phyloP scores from a whole-genome alignment of 495 filamentous ascomycete species.

The Aspergillus panamensis region DNA sequence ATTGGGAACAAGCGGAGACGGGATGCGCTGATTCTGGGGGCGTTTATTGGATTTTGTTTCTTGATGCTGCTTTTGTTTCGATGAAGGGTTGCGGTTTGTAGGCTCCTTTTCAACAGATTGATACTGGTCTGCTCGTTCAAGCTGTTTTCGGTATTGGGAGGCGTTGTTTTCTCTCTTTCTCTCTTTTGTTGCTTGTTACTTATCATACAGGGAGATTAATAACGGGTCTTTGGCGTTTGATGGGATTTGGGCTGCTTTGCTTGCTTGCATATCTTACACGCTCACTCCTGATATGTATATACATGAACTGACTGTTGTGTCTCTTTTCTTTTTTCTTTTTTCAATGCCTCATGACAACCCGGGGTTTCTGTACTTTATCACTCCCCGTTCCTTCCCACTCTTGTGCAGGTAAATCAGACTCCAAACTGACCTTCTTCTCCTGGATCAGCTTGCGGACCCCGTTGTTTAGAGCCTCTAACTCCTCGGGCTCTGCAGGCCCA shows the following conservation, averaged over 20 bases:
- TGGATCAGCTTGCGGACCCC: conserved; percentile 65
- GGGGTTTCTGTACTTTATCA: conserved; percentile 16
- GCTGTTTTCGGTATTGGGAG: conserved; percentile 1
- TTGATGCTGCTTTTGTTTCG: conserved; percentile 80
- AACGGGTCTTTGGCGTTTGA: conserved; percentile 12
- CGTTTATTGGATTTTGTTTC: conserved; percentile 87
- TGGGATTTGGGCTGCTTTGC: neutral
- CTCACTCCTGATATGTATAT: conserved; percentile 22
- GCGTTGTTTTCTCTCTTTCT: conserved; percentile 13
- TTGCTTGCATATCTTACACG: conserved; percentile 16
- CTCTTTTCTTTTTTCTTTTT: conserved; percentile 8
- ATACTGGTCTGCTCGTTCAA: neutral
- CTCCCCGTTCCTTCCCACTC: conserved; percentile 14
- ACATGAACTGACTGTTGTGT: conserved; percentile 17
- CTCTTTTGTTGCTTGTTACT: neutral
- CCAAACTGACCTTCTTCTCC: conserved; percentile 42
- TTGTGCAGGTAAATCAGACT: conserved; percentile 25
- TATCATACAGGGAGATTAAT: conserved; percentile 17
- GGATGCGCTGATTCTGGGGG: conserved; percentile 89
- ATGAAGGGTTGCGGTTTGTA: conserved; percentile 33
- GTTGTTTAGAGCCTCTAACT: conserved; percentile 67
- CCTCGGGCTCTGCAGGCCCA: conserved; percentile 64
- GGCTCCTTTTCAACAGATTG: neutral
- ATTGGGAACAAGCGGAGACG: conserved; percentile 94
- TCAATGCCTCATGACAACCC: conserved; percentile 22